Evolutionary conservation across 208 protist genomes (phyloP).

Genomic region (Trichomonas tenax): DNA sequence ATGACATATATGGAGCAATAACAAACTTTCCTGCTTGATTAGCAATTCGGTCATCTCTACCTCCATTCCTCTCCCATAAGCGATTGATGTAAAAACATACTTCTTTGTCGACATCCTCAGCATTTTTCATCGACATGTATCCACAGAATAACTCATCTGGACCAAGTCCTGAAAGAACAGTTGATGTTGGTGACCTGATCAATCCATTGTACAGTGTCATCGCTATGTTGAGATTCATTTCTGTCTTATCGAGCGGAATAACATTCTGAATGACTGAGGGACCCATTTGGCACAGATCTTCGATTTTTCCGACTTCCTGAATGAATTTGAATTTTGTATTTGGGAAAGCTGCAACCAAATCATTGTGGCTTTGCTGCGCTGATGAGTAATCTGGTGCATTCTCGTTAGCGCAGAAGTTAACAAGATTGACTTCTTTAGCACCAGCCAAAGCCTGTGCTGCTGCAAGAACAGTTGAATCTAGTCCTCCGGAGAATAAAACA

Average conservation of each 20-base stretch:
- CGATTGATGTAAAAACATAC: background rate
- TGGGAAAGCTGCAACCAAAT: background rate
- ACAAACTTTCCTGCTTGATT: background rate
- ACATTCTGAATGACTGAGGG: background rate
- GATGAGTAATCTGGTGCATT: background rate
- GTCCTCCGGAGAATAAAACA: background rate
- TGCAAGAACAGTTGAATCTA: background rate
- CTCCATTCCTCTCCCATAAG: background rate
- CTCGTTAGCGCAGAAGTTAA: background rate
- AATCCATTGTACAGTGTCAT: background rate
- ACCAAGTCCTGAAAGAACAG: background rate
- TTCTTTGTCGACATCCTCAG: background rate
- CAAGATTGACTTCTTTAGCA: background rate
- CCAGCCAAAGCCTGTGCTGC: background rate
- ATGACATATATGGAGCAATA: background rate
- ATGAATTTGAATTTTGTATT: background rate
- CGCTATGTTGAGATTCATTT: conserved; percentile 10
- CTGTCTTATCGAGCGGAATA: background rate
- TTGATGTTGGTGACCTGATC: too few relatives aligned
- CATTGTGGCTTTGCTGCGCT: background rate
- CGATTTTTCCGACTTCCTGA: background rate
- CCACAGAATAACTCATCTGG: background rate
- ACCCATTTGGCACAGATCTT: background rate
- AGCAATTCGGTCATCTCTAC: conserved; percentile 5
- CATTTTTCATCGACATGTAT: background rate